Base-by-base conservation (phyloP, 768 basidiomycete species). In the Termitomyces sp. region DNA sequence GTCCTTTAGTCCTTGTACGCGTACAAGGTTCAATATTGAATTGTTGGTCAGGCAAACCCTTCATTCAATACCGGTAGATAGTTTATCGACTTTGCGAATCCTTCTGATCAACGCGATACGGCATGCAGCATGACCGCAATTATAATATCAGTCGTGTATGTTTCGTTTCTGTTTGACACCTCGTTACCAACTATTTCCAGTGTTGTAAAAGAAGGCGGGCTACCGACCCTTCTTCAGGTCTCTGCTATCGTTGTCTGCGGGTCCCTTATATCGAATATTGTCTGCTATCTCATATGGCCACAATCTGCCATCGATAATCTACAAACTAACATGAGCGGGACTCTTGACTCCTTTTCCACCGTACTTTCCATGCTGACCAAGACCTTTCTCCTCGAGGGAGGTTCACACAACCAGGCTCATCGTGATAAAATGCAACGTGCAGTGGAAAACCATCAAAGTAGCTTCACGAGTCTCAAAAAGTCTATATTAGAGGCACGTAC, bases 401-500 rank as follows among this genome's bases (percentile, higher is more conserved):
- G 72, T 26, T 69, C 81, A 1, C 74, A 82, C 49, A 81, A 79
- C 60, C 79, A 80, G 43, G 78, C 77, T 14, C 82, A 82, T 62
- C 75, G 82, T 30, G 83, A 82, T 30, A 84, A 82, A 62, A 79
- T 98, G 50, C 86, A 89, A 61, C 81, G 81, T 20, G 95, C 96
- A 1, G 87, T 94, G 46, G 82, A 90, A 63, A 81, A 84, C 49
- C 96, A 98, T 64, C 92, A 96, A 63, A 83, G 84, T 40, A 91
- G 91, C 55, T 98, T 98, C 69, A 95, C 91, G 8, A 86, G 84
- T 43, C 82, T 99, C 59, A 93, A 95, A 75, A 88, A 89, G 67
- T 91, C 86, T 64, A 77, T 98, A 5, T 79, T 76, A 0, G 95
- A 98, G 72, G 95, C 96, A 9, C 87, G 87, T 63, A 91, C 89